Percentiles rank a stretch among this genome's conserved stretches.
These are phyloP conservation scores for Tetrahymena elliotti DNA, from an alignment of 73 alveolate species.

Conservation along the genomic window DNA sequence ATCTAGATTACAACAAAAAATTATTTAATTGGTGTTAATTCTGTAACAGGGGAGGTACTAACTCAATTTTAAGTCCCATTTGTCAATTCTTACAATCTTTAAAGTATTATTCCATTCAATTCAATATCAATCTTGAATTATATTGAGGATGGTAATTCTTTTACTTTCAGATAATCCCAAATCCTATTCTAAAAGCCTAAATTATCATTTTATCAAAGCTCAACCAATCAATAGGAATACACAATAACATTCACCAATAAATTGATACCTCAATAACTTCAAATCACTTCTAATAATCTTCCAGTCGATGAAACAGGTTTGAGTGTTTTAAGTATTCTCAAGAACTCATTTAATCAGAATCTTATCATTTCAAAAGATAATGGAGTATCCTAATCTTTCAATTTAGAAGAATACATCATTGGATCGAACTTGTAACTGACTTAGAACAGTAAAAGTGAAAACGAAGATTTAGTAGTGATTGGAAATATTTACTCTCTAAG, in stretches of 20 bases:
- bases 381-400: background rate
- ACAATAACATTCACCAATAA: background rate
- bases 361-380: too few species aligned
- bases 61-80: background rate
- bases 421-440: background rate
- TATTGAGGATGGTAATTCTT: background rate
- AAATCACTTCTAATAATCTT: background rate
- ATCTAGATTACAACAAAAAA: background rate
- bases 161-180: background rate
- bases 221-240: background rate
- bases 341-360: background rate
- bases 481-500: background rate
- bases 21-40: background rate
- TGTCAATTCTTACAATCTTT: background rate
- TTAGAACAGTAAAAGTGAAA: too few species aligned
- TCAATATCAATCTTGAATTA: background rate
- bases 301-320: background rate
- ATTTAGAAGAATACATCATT: background rate
- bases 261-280: background rate
- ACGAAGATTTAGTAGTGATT: background rate
- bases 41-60: background rate
- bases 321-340: background rate
- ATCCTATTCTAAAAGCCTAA: background rate
- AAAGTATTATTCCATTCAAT: background rate
- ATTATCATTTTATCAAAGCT: background rate